Base-by-base conservation (phyloP, 1,284 basidiomycete species). In the Melampsora americana region DNA sequence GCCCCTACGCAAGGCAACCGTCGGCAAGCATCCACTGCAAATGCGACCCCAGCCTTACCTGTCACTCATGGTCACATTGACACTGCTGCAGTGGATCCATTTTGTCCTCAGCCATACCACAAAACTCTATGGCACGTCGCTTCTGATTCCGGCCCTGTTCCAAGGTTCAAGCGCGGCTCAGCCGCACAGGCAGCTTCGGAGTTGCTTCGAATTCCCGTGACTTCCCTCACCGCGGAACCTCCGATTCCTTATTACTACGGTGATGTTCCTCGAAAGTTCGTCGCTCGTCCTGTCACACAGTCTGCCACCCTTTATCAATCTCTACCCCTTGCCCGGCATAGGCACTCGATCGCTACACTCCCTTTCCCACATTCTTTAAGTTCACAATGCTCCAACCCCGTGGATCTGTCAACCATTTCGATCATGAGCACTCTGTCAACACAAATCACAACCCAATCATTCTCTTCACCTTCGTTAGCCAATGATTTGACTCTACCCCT, bases 341-440 rank as follows among this genome's bases (percentile, higher is more conserved):
- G 50, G 23, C 50, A 53, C 23, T 53, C 50, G 50, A 53, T 53
- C 14, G 16, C 50, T 53, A 53, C 50, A 53, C 23, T 53, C 50
- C 23, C 50, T 53, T 53, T 53, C 60, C 28, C 60, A 20, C 60
- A 61, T 32, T 61, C n/a, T 32, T 61, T 61, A 18, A 61, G 23
- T 61, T 18, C 60, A 26, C 23, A 20, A 26, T 53, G 20, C 50
- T 3, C 30, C 16, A 23, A 23, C 4, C 60, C 60, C 5, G 3
- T 20, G 4, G 23, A 61, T 61, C 2, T 20, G 14, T 26, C 30
- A 5, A 28, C 60, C 14, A 23, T 53, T 53, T 53, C 50, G 16
- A 18, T 18, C 16, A 23, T 20, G 16, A 5, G 5, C 50, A 53
- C 16, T 53, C 14, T 53, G 3, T 23, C 16, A 20, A 18, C 16